Base-by-base conservation (phyloP, 345 rosid genomes). In the Conringia planisiliqua region DNA sequence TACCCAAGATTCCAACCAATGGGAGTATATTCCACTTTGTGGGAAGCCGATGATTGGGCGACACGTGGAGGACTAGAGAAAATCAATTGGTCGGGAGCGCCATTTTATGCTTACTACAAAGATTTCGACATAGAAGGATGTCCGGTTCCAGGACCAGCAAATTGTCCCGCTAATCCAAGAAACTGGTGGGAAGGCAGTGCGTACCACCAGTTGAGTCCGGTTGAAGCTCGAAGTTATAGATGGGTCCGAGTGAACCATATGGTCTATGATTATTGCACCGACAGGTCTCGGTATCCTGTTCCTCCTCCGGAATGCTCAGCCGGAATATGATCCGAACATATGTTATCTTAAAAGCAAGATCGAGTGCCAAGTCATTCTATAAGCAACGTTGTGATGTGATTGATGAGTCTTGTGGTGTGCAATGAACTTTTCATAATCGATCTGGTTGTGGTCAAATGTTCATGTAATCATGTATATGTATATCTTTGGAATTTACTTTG, bases 21-120 rank as follows among this genome's bases (percentile, higher is more conserved):
- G 96, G 89, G 98, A 4, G 81, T 94, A 5, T 91, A 84, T 63
- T 94, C 98, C 13, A 94, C 98, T 2, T 70, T 94, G 30, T 94
- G 98, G 98, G 95, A 94, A 74, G 97, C 98, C 0, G 98, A 94
- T 77, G 88, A 94, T 56, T 94, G 98, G 98, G 98, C 97, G 3
- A 94, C 97, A 35, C 89, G 97, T 68, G 98, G 98, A 10, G 98
- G 98, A 14, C 67, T 86, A 0, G 97, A 91, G 80, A 91, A 94
- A 70, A 94, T 90, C 17, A 71, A 91, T 74, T 94, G 98, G 98
- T 83, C 84, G 24, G 85, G 85, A 78, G 96, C 98, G 0, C 98
- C 97, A 0, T 94, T 94, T 71, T 78, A 77, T 36, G 92, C 98
- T 9, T 88, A 89, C 50, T 90, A 94, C 83, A 89, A 72, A 80